Evolutionary conservation across 257 asterid genomes (phyloP).

Genomic region (Parsonsia alboflavescens): DNA sequence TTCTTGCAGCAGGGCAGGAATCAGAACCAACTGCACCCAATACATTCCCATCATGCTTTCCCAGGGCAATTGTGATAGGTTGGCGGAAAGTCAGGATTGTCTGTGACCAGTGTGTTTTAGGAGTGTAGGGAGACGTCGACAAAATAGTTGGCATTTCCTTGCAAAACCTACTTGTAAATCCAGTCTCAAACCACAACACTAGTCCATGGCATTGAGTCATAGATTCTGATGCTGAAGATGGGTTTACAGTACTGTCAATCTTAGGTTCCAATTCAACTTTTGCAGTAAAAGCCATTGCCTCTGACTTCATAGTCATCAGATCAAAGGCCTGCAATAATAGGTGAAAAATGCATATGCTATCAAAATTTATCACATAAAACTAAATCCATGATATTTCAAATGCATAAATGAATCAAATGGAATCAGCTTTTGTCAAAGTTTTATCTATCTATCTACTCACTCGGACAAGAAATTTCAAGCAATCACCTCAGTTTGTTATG

Average conservation of each 20-base stretch:
- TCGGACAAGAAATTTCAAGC: not conserved
- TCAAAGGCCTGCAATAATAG: slow-evolving; percentile 61
- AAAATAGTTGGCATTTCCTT: slow-evolving; percentile 64
- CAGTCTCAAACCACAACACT: slow-evolving; percentile 90
- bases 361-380: not conserved
- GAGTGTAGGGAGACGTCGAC: slow-evolving; percentile 80
- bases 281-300: slow-evolving; percentile 83
- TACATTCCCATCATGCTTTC: slow-evolving; percentile 15
- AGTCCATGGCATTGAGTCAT: slow-evolving; percentile 66
- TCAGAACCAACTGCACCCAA: slow-evolving; percentile 46
- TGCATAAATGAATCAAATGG: not conserved
- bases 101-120: slow-evolving; percentile 91
- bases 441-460: no score
- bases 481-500: not conserved
- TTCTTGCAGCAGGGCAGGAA: slow-evolving; percentile 53
- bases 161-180: slow-evolving; percentile 75
- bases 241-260: slow-evolving; percentile 17
- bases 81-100: slow-evolving; percentile 80
- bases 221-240: slow-evolving; percentile 17
- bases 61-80: slow-evolving; percentile 64
- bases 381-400: not conserved
- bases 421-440: not conserved
- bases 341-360: not conserved
- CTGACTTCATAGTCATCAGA: slow-evolving; percentile 69
- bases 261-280: slow-evolving; percentile 55